Percentiles rank a stretch among this genome's conserved stretches.
phyloP scores from a whole-genome alignment of 1,139 yeast species.

The Arxiozyma heterogenica region DNA sequence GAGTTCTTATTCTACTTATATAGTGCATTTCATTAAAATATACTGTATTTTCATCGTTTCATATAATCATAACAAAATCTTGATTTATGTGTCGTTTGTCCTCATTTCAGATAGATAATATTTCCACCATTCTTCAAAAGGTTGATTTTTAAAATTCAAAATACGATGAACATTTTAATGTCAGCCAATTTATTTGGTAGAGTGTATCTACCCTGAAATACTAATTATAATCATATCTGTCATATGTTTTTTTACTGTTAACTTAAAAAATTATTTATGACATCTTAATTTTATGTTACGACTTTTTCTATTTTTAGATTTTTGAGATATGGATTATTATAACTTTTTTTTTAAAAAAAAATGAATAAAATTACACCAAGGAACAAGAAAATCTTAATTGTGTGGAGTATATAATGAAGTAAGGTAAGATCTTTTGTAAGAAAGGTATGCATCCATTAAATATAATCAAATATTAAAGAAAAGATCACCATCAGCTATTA shows the following conservation, averaged over 20 bases:
- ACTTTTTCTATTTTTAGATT: neutral
- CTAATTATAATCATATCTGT: too few relatives aligned
- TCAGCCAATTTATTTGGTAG: neutral
- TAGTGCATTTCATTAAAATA: neutral
- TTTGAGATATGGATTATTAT: neutral
- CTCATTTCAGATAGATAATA: neutral
- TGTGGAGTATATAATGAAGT: neutral
- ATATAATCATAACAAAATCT: neutral
- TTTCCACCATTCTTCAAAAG: neutral
- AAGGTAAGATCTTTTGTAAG: neutral
- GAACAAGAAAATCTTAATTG: neutral
- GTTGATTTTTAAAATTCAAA: neutral
- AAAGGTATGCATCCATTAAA: neutral
- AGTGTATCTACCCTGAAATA: neutral
- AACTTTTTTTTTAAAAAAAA: too few relatives aligned
- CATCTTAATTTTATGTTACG: neutral
- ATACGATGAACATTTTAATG: neutral
- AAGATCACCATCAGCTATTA: neutral
- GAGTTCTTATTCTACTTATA: too few relatives aligned
- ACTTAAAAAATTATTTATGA: too few relatives aligned
- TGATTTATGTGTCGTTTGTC: too few relatives aligned
- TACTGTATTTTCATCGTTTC: neutral
- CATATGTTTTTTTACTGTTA: too few relatives aligned
- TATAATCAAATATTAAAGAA: conserved; percentile 3
- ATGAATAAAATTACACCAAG: neutral